Evolutionary conservation across 495 filamentous ascomycete species (phyloP).

Genomic region (Talaromyces borbonicus): DNA sequence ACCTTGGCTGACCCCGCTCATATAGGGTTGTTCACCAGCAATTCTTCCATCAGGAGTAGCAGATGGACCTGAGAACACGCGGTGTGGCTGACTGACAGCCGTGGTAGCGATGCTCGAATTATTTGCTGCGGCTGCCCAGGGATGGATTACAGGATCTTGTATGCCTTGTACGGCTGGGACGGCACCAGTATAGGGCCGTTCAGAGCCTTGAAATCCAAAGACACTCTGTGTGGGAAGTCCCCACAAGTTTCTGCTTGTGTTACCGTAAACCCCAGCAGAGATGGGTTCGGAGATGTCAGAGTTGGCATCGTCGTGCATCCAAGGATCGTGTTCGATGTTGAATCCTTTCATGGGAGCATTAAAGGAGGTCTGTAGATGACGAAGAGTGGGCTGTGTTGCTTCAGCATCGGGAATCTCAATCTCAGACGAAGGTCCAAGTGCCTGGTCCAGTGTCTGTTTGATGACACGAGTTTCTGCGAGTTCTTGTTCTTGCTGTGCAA

Average conservation of each 20-base stretch:
- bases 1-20: constrained; percentile 23
- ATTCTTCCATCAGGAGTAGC: constrained; percentile 14
- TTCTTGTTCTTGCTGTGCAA: constrained; percentile 76
- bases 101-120: constrained; percentile 3
- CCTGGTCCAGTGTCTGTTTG: constrained; percentile 66
- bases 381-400: constrained; percentile 43
- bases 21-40: constrained; percentile 23
- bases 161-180: constrained; percentile 12
- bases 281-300: constrained; percentile 53
- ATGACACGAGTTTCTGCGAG: constrained; percentile 67
- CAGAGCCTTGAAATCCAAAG: constrained; percentile 19
- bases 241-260: constrained; percentile 57
- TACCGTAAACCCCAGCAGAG: constrained; percentile 50
- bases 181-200: constrained; percentile 21
- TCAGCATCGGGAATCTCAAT: constrained; percentile 41
- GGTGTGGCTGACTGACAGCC: constrained; percentile 19
- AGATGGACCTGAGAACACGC: constrained; percentile 33
- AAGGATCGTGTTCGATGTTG: constrained; percentile 46
- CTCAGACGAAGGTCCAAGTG: constrained; percentile 52
- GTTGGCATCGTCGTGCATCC: constrained; percentile 59
- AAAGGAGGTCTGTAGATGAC: constrained; percentile 42
- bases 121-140: constrained; percentile 6
- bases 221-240: constrained; percentile 24
- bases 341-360: constrained; percentile 42
- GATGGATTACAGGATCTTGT: constrained; percentile 1